Evolutionary conservation across 202 grass and related monocot genomes (phyloP).

Genomic region (Musa balbisiana): DNA sequence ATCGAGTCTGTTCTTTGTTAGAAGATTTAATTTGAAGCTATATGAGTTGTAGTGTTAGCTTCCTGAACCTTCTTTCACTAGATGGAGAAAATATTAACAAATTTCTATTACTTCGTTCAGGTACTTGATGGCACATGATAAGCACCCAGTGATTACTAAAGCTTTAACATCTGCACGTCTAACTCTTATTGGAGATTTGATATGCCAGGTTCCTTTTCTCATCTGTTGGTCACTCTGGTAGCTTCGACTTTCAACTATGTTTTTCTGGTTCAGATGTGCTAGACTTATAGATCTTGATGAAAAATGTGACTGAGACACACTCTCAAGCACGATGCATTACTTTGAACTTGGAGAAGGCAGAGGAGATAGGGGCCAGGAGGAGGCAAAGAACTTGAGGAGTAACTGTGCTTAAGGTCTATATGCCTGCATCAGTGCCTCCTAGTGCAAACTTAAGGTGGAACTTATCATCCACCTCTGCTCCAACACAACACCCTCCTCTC

Average conservation of each 20-base stretch:
- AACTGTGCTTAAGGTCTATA: too few relatives aligned
- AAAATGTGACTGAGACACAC: too few relatives aligned
- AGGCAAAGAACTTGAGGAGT: too few relatives aligned
- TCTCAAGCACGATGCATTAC: too few relatives aligned
- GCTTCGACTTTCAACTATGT: neutral
- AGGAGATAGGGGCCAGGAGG: too few relatives aligned
- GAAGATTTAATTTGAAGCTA: neutral
- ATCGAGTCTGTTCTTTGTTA: neutral
- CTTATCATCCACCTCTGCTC: too few relatives aligned
- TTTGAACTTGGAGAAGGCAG: too few relatives aligned
- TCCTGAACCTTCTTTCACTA: neutral
- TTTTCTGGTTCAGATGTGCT: neutral
- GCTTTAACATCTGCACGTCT: too few relatives aligned
- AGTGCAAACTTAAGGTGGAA: too few relatives aligned
- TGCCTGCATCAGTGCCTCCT: too few relatives aligned
- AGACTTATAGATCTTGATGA: neutral
- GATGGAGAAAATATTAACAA: neutral
- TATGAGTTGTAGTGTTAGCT: neutral
- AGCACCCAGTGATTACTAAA: conserved; percentile 74
- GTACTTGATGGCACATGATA: conserved; percentile 72
- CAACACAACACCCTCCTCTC: too few relatives aligned
- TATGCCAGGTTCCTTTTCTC: conserved; percentile 58
- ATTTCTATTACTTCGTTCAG: conserved; percentile 29
- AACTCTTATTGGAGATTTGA: too few relatives aligned
- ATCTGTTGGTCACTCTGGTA: neutral